Percentiles rank a stretch among this genome's conserved stretches.
Evolutionary conservation across 163 green algal species (phyloP).

Genomic region (Chloromonas sp.): DNA sequence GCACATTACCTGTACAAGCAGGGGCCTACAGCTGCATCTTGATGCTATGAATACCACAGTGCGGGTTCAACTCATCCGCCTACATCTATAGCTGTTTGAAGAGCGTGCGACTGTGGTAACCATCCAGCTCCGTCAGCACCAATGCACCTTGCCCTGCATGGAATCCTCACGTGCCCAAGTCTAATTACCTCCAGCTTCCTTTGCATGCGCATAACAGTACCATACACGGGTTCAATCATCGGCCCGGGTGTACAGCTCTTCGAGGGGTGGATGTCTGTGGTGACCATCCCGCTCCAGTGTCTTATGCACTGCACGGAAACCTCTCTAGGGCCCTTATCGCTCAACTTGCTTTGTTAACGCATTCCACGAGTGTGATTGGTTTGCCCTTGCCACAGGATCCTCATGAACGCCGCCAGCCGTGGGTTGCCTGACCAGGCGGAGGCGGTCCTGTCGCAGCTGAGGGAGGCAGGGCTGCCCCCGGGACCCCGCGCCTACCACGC

Average conservation of each 20-base stretch:
- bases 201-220: no score
- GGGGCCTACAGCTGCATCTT: background rate
- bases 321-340: no score
- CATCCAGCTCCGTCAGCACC: no score
- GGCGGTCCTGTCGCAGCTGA: constrained; percentile 38
- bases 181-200: no score
- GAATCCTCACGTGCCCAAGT: no score
- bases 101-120: no score
- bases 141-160: no score
- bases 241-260: no score
- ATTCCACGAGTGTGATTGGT: background rate
- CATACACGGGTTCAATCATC: no score
- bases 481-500: constrained; percentile 66
- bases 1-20: background rate
- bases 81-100: background rate
- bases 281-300: no score
- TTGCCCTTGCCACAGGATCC: constrained; percentile 14
- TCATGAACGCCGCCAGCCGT: constrained; percentile 27
- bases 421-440: constrained; percentile 18
- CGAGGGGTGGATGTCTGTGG: no score
- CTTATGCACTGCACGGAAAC: no score
- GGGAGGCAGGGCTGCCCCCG: constrained; percentile 38
- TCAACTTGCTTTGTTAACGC: background rate
- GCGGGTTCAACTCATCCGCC: background rate
- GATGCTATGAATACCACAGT: background rate